Percentiles rank a stretch among this genome's conserved stretches.
These are phyloP conservation scores for Mycosarcoma mackinlayi DNA, from an alignment of 1,284 basidiomycete genomes.

Conservation along the genomic window DNA sequence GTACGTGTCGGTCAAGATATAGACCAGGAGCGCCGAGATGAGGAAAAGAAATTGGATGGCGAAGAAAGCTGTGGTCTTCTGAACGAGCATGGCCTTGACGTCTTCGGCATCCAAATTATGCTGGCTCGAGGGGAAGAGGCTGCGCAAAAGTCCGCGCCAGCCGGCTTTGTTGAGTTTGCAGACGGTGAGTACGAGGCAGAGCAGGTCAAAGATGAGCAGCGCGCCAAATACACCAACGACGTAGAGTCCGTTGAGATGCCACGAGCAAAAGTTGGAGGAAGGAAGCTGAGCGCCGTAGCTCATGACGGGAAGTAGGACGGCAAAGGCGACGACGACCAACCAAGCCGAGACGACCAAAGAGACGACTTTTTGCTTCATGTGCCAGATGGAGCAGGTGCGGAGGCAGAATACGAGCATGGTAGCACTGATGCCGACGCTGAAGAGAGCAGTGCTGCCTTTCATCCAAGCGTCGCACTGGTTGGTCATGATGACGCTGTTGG, in stretches of 20 bases:
- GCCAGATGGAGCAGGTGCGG: constrained; percentile 57
- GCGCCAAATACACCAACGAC: constrained; percentile 46
- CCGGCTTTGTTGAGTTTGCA: constrained; percentile 59
- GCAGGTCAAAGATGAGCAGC: constrained; percentile 48
- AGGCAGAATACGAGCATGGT: constrained; percentile 60
- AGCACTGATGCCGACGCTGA: constrained; percentile 50
- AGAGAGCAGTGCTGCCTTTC: constrained; percentile 43
- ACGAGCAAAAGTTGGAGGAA: constrained; percentile 52
- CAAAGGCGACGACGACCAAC: constrained; percentile 45
- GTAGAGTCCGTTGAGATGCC: constrained; percentile 44
- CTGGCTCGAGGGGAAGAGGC: constrained; percentile 36
- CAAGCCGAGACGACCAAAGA: constrained; percentile 49
- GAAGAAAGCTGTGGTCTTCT: constrained; percentile 57
- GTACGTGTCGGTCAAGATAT: constrained; percentile 36
- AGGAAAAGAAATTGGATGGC: constrained; percentile 54
- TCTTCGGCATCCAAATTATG: constrained; percentile 52
- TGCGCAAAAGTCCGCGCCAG: constrained; percentile 44
- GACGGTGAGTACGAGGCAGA: constrained; percentile 51
- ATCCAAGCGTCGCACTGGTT: constrained; percentile 41
- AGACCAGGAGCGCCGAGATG: constrained; percentile 46
- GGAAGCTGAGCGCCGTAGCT: constrained; percentile 33
- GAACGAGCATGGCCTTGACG: constrained; percentile 58
- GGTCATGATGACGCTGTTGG: constrained; percentile 50
- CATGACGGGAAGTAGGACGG: constrained; percentile 44
- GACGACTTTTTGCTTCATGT: constrained; percentile 45